Percentiles rank a stretch among this genome's conserved stretches.
phyloP scores from a whole-genome alignment of 2,329 filamentous ascomycete species.

The Colletotrichum euphorbiae region DNA sequence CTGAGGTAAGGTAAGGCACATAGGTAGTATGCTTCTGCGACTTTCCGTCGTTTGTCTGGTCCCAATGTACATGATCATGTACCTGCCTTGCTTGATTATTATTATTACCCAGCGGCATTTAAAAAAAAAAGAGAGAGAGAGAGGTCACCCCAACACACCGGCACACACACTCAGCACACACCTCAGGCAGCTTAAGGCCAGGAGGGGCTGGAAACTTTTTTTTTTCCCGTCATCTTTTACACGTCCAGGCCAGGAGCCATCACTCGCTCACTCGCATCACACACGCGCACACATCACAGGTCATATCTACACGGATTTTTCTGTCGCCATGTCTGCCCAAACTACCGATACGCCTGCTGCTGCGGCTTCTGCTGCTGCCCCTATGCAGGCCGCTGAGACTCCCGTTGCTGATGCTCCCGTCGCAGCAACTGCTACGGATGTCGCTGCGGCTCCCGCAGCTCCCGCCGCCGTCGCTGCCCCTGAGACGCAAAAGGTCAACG shows the following conservation, averaged over 20 bases:
- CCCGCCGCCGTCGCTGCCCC: conserved; percentile 44
- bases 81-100: conserved; percentile 12
- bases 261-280: background rate
- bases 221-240: background rate
- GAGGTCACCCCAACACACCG: background rate
- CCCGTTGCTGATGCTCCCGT: conserved; percentile 37
- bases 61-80: conserved; percentile 3
- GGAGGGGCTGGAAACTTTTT: conserved; percentile 30
- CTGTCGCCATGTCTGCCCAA: conserved; percentile 45
- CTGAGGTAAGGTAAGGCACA: background rate
- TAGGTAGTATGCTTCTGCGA: conserved; percentile 15
- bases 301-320: conserved; percentile 3
- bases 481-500: conserved; percentile 22
- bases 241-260: conserved; percentile 4
- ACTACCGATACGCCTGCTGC: conserved; percentile 38
- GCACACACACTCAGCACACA: conserved; percentile 12
- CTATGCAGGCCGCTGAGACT: background rate
- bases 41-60: conserved; percentile 26
- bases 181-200: conserved; percentile 21
- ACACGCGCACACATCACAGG: background rate
- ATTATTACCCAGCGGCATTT: background rate
- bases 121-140: background rate
- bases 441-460: conserved; percentile 31
- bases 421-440: conserved; percentile 14
- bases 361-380: conserved; percentile 24